phyloP scores from a whole-genome alignment of 768 basidiomycete species.

The Lepiota subincarnata region DNA sequence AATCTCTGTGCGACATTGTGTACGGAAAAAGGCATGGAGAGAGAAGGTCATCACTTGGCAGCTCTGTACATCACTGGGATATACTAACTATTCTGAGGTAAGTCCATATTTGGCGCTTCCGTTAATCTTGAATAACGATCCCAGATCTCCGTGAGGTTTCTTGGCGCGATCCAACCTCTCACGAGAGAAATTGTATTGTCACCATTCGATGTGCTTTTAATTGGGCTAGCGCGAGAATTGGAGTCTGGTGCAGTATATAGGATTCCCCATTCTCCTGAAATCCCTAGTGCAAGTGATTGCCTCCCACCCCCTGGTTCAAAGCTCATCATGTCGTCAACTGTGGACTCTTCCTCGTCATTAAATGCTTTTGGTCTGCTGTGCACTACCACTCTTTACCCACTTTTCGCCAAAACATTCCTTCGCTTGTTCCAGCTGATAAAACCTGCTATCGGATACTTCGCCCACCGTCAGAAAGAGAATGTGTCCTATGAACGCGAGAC shows the following conservation, averaged over 20 bases:
- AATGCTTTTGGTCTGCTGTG: constrained; percentile 2
- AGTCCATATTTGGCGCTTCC: background rate
- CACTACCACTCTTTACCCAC: background rate
- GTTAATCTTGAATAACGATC: background rate
- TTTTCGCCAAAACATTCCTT: background rate
- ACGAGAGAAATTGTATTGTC: background rate
- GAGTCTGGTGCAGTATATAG: constrained; percentile 1
- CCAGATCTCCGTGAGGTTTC: constrained; percentile 1
- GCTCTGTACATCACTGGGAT: background rate
- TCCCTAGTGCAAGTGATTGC: constrained; percentile 1
- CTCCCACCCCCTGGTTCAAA: background rate
- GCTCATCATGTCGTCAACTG: constrained; percentile 6
- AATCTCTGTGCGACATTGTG: too few species aligned
- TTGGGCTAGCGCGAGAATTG: constrained; percentile 6
- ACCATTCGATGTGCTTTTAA: background rate
- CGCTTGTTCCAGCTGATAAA: constrained; percentile 4
- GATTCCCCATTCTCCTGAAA: background rate
- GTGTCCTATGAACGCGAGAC: background rate
- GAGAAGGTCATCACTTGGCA: background rate
- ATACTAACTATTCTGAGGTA: background rate
- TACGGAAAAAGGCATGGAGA: background rate
- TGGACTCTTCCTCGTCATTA: background rate
- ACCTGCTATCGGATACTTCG: background rate
- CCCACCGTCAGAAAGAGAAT: background rate
- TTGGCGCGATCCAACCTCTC: constrained; percentile 1